These are phyloP conservation scores for Acacia melanoxylon DNA, from an alignment of 306 rosid genomes.

Conservation along the genomic window DNA sequence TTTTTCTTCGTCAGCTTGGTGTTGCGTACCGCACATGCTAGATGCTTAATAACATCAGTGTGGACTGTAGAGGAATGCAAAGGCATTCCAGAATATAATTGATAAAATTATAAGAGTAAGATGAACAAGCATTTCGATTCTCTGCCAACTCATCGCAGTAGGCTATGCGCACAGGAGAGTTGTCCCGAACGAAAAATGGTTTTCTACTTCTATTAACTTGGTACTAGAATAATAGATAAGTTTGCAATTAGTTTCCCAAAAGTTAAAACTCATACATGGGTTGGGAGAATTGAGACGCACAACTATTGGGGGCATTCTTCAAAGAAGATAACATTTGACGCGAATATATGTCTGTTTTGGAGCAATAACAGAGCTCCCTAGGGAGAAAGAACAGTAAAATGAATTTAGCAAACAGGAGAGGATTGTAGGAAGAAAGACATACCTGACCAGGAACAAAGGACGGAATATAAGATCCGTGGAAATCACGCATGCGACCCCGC, in stretches of 20 bases:
- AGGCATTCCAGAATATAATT: background rate
- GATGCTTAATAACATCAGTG: background rate
- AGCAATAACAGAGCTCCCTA: background rate
- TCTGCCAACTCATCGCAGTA: background rate
- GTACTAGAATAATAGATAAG: background rate
- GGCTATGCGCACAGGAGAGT: background rate
- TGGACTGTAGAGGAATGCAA: background rate
- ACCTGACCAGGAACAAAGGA: slow-evolving; percentile 46
- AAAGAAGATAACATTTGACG: background rate
- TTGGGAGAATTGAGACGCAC: background rate
- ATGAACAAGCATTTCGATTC: background rate
- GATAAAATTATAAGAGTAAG: background rate
- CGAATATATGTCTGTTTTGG: background rate
- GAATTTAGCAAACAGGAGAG: background rate
- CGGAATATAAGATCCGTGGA: slow-evolving; percentile 45
- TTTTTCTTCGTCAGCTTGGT: background rate
- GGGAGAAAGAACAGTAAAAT: background rate
- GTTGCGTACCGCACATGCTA: background rate
- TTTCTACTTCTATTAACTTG: background rate
- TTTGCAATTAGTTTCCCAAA: background rate
- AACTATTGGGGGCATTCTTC: background rate
- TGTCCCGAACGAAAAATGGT: background rate
- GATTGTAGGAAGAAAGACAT: background rate
- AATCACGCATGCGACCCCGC: slow-evolving; percentile 59
- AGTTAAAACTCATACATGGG: background rate